These are phyloP conservation scores for Laetiporus sulphureus DNA, from an alignment of 1,284 basidiomycete genomes.

Conservation along the genomic window DNA sequence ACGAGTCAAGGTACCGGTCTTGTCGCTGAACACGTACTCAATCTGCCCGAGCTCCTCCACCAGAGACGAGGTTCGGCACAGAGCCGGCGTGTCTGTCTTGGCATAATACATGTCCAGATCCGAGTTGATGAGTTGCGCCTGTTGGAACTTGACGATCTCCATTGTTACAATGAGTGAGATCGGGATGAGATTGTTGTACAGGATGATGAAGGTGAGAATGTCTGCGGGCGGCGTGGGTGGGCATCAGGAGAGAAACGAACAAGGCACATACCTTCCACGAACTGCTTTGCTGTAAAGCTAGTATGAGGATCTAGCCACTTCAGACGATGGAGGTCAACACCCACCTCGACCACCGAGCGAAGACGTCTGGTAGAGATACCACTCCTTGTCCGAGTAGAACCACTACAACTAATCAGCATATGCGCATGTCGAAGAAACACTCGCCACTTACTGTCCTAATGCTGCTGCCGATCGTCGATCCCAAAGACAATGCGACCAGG, in stretches of 20 bases:
- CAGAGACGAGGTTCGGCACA: conserved; percentile 94
- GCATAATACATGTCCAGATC: conserved; percentile 97
- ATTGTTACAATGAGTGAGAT: conserved; percentile 99
- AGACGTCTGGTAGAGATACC: conserved; percentile 69
- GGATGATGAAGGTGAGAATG: conserved; percentile 96
- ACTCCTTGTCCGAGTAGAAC: conserved; percentile 79
- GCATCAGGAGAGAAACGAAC: too few species aligned
- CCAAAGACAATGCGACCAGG: conserved; percentile 82
- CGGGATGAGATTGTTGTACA: conserved; percentile 98
- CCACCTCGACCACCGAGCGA: conserved; percentile 57
- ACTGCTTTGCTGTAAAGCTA: conserved; percentile 54
- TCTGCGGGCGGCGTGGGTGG: too few species aligned
- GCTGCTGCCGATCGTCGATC: conserved; percentile 88
- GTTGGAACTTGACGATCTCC: conserved; percentile 99
- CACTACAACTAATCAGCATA: conserved; percentile 35
- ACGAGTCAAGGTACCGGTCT: conserved; percentile 94
- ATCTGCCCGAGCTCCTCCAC: conserved; percentile 99
- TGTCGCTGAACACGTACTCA: conserved; percentile 98
- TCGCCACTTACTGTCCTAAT: conserved; percentile 54
- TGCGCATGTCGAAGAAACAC: not conserved
- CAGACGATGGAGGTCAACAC: conserved; percentile 4
- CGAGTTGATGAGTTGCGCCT: conserved; percentile 94
- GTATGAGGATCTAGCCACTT: not conserved
- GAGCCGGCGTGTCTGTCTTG: conserved; percentile 90
- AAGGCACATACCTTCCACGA: conserved; percentile 57